Evolutionary conservation across 2,329 filamentous ascomycete genomes (phyloP).

Genomic region (Aspergillus aculeatinus): DNA sequence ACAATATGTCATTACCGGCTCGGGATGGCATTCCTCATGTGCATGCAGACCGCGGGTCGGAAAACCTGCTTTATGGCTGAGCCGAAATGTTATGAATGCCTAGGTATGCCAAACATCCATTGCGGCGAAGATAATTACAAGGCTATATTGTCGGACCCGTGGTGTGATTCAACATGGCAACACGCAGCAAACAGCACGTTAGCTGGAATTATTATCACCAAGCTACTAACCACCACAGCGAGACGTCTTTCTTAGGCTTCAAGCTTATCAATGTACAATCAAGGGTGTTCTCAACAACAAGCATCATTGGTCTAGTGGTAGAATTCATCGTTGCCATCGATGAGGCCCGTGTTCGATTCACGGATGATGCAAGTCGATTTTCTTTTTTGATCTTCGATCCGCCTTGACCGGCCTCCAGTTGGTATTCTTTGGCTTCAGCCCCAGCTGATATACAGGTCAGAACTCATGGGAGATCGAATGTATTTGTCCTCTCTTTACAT

Average conservation of each 20-base stretch:
- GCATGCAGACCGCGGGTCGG: background rate
- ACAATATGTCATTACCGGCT: background rate
- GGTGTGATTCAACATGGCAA: too few relatives aligned
- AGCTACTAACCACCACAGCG: too few relatives aligned
- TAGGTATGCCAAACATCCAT: background rate
- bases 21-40: background rate
- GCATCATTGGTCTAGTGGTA: slow-evolving; percentile 46
- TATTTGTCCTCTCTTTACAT: too few relatives aligned
- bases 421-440: too few relatives aligned
- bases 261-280: too few relatives aligned
- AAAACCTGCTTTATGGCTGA: background rate
- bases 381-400: slow-evolving; percentile 33
- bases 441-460: too few relatives aligned
- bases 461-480: too few relatives aligned
- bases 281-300: slow-evolving; percentile 3
- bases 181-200: too few relatives aligned
- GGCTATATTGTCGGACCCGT: too few relatives aligned
- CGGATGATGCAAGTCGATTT: slow-evolving; percentile 38
- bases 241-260: accelerated
- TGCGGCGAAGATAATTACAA: too few relatives aligned
- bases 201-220: too few relatives aligned
- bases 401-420: slow-evolving; percentile 5
- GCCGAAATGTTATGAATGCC: background rate
- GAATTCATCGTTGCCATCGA: slow-evolving; percentile 49
- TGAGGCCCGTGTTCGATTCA: slow-evolving; percentile 50